A percentile compares a stretch with the other conserved stretches of the same genome.
These are phyloP conservation scores for Pseudohalonectria lignicola DNA, from an alignment of 2,329 filamentous ascomycete species.

Conservation along the genomic window DNA sequence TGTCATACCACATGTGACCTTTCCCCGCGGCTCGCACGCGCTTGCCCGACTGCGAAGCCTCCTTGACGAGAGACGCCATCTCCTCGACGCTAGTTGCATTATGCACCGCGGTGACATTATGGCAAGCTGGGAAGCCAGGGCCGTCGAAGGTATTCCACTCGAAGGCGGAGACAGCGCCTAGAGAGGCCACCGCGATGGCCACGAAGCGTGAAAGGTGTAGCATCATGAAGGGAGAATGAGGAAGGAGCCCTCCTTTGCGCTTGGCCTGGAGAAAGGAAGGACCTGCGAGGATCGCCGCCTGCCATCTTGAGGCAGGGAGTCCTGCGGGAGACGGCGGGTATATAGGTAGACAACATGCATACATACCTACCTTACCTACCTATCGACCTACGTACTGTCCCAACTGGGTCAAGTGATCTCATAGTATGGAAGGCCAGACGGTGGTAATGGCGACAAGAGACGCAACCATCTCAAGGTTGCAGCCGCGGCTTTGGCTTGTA, in stretches of 20 bases:
- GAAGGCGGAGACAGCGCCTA: conserved; percentile 2
- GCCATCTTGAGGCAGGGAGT: background rate
- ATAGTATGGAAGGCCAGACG: too few relatives aligned
- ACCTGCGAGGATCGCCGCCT: too few relatives aligned
- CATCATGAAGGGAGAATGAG: background rate
- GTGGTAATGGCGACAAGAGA: too few relatives aligned
- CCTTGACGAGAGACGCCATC: conserved; percentile 25
- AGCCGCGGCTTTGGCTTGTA: too few relatives aligned
- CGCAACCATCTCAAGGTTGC: too few relatives aligned
- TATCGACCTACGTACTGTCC: too few relatives aligned
- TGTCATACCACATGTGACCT: conserved; percentile 43
- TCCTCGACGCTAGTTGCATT: conserved; percentile 32
- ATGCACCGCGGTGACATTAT: conserved; percentile 31
- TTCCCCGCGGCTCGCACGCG: conserved; percentile 35
- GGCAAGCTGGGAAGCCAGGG: conserved; percentile 32
- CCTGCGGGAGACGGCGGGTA: background rate
- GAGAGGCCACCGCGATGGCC: background rate
- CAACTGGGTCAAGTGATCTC: too few relatives aligned
- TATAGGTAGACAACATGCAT: background rate
- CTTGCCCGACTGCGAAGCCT: conserved; percentile 23
- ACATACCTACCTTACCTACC: too few relatives aligned
- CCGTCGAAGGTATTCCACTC: conserved; percentile 40
- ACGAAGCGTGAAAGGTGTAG: background rate
- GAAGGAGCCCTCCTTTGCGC: background rate
- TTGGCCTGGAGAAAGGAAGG: background rate